These are phyloP conservation scores for Tirmania nivea DNA, from an alignment of 495 filamentous ascomycete species.

Conservation along the genomic window DNA sequence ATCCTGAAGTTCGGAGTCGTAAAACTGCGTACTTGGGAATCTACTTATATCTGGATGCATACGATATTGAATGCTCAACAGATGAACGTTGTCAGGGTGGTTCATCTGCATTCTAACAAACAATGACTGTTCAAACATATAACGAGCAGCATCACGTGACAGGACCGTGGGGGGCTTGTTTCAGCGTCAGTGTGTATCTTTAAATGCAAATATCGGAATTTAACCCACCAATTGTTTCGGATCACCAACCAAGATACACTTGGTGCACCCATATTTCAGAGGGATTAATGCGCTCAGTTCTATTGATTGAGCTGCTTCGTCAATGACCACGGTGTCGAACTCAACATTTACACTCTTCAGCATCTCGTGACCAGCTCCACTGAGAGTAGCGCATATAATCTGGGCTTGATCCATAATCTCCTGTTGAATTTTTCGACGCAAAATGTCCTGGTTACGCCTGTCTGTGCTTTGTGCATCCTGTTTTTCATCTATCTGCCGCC, in stretches of 20 bases:
- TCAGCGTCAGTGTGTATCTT: not conserved
- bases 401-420: slow-evolving; percentile 74
- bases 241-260: slow-evolving; percentile 93
- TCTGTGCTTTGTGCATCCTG: slow-evolving; percentile 74
- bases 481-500: slow-evolving; percentile 43
- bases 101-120: slow-evolving; percentile 97
- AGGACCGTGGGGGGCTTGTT: slow-evolving; percentile 65
- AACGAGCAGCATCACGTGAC: slow-evolving; percentile 74
- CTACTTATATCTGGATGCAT: slow-evolving; percentile 92
- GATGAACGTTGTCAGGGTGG: slow-evolving; percentile 68
- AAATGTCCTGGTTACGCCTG: slow-evolving; percentile 61
- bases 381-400: slow-evolving; percentile 86
- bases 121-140: slow-evolving; percentile 90
- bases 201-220: not conserved
- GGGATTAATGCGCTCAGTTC: slow-evolving; percentile 93
- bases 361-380: slow-evolving; percentile 92
- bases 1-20: slow-evolving; percentile 67
- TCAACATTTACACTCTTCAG: slow-evolving; percentile 85
- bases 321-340: slow-evolving; percentile 95
- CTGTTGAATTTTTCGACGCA: slow-evolving; percentile 64
- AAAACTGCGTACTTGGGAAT: slow-evolving; percentile 81
- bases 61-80: slow-evolving; percentile 90
- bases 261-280: slow-evolving; percentile 88
- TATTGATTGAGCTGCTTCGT: slow-evolving; percentile 94
- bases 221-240: slow-evolving; percentile 54